phyloP scores from a whole-genome alignment of 2,329 filamentous ascomycete genomes.

The Botrytis porri region DNA sequence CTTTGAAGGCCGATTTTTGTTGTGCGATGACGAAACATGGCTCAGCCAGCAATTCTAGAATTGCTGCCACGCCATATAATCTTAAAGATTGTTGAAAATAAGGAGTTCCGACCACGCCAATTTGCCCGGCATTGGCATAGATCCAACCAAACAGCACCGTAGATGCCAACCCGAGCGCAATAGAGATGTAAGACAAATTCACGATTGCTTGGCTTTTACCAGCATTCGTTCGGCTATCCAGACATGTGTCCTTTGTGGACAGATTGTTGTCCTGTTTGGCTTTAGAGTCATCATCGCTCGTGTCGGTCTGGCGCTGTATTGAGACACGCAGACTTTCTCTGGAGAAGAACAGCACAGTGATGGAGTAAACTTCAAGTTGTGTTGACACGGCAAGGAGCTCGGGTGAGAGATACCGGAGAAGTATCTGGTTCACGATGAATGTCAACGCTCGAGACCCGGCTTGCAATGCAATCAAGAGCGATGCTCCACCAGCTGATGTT shows the following conservation, averaged over 20 bases:
- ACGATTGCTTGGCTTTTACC: slow-evolving; percentile 69
- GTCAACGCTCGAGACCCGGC: slow-evolving; percentile 83
- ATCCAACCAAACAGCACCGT: slow-evolving; percentile 62
- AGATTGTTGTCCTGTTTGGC: not conserved
- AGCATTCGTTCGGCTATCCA: slow-evolving; percentile 30
- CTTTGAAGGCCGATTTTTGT: slow-evolving; percentile 73
- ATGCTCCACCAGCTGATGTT: slow-evolving; percentile 32
- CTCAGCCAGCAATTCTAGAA: slow-evolving; percentile 79
- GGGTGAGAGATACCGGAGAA: slow-evolving; percentile 85
- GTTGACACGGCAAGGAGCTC: slow-evolving; percentile 79
- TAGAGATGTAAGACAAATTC: slow-evolving; percentile 81
- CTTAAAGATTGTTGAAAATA: slow-evolving; percentile 57
- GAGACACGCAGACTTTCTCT: slow-evolving; percentile 89
- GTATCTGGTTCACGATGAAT: slow-evolving; percentile 86
- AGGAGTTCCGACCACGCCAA: slow-evolving; percentile 53
- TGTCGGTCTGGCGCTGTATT: slow-evolving; percentile 71
- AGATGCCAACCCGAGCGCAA: slow-evolving; percentile 64
- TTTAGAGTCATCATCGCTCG: slow-evolving; percentile 23
- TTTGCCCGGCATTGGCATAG: slow-evolving; percentile 56
- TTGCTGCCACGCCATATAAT: slow-evolving; percentile 55
- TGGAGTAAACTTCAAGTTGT: slow-evolving; percentile 89
- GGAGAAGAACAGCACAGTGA: slow-evolving; percentile 91
- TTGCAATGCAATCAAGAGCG: slow-evolving; percentile 75
- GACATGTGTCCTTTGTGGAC: not conserved
- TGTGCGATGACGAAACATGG: slow-evolving; percentile 88